phyloP scores from a whole-genome alignment of 2,329 filamentous ascomycete species.

The Talaromyces sp. region DNA sequence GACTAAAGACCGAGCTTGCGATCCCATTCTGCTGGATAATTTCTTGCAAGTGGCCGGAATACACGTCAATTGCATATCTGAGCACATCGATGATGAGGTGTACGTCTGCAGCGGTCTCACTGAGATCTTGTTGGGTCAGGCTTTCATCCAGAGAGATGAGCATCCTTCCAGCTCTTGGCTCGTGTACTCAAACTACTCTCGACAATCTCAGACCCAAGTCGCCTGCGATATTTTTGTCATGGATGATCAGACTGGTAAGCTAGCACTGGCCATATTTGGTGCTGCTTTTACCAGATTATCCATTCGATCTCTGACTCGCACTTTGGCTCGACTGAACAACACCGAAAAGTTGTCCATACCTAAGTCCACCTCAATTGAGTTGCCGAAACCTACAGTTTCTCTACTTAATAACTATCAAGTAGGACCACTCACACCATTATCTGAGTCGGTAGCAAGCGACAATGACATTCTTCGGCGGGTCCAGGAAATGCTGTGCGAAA shows the following conservation, averaged over 20 bases:
- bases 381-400: too few relatives aligned
- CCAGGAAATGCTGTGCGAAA: not conserved
- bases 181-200: not conserved
- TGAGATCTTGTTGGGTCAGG: not conserved
- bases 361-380: too few relatives aligned
- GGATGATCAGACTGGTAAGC: not conserved
- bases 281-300: not conserved
- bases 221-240: not conserved
- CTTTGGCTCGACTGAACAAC: not conserved
- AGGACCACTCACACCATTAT: too few relatives aligned
- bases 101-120: not conserved
- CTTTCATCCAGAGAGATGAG: not conserved
- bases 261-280: not conserved
- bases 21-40: not conserved
- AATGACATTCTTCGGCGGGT: not conserved
- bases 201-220: not conserved
- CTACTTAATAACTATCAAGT: too few relatives aligned
- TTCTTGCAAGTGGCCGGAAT: constrained; percentile 4
- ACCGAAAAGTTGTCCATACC: too few relatives aligned
- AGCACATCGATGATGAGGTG: not conserved
- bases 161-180: not conserved
- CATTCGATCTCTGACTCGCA: not conserved
- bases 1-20: not conserved
- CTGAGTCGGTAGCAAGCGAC: too few relatives aligned
- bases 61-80: not conserved